Evolutionary conservation across 768 basidiomycete species (phyloP), one percentile per base, ranked within the genome.

Genomic region (Postia placenta): DNA sequence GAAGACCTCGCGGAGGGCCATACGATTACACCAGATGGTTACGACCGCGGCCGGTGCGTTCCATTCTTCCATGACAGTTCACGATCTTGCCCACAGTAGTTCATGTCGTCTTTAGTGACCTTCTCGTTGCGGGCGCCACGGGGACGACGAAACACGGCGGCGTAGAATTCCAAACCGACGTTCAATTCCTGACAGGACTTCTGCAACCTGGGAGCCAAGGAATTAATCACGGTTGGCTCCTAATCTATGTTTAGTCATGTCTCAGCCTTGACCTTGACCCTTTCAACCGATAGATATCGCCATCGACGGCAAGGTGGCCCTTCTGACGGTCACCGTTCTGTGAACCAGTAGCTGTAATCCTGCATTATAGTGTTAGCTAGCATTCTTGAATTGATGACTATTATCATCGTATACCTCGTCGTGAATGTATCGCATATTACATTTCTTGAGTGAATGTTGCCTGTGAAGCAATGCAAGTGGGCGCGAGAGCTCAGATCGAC

Each of bases 291-390:
- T 52, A 81, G 81, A 69, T 23, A 85, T 83, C 45, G 73, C 82
- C 3, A 73, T 73, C 30, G 81, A 83, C 57, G 81, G 82, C 39
- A 68, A 74, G 26, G 74, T 78, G 14, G 72, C 72, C 1, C 56
- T 83, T 17, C 64, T 85, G 46, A 83, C 78, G 1, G 75, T 83
- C 30, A 33, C 30, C 9, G 30, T 33, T 33, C 9, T 7, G 30
- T 33, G 30, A 33, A 33, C 15, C n/a, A n/a, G n/a, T n/a, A n/a
- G n/a, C n/a, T n/a, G n/a, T n/a, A n/a, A n/a, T n/a, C n/a, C n/a
- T n/a, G n/a, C n/a, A n/a, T n/a, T n/a, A n/a, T n/a, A n/a, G n/a
- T n/a, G n/a, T n/a, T n/a, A n/a, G n/a, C n/a, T n/a, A n/a, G n/a
- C n/a, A n/a, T n/a, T n/a, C n/a, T n/a, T n/a, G n/a, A n/a, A n/a